Evolutionary conservation across 1,139 yeast genomes (phyloP), one percentile per base, ranked within the genome.

Genomic region (Candida sp.): DNA sequence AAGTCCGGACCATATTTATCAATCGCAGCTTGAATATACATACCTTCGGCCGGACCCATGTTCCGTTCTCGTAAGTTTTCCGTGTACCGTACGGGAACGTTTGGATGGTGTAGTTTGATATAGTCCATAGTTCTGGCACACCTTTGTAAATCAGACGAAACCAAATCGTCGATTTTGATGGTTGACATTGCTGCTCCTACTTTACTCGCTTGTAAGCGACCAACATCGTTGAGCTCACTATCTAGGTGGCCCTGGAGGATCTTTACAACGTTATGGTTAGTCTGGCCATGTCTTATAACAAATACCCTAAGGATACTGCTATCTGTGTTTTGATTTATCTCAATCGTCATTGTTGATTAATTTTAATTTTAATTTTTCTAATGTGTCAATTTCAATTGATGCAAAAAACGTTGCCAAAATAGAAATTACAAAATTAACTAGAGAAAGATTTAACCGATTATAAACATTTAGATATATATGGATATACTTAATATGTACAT

Each of bases 11-110:
- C 77, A 48, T 64, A 73, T 44, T 58, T 53, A 1, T 57, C 72
- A 21, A 77, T 68, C 1, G 96, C 97, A 39, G 85, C 93, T 22
- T 58, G 62, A 22, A 87, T 67, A 38, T 70, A 67, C 87, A 86
- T 80, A 2, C 96, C 96, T 58, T 90, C 89, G 2, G 58, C 66
- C 11, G 68, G 75, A 1, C 97, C 97, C 96, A 90, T 87, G 45
- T 68, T 63, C 39, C 97, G 69, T 57, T 90, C 97, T 47, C 97
- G 73, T 38, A 87, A 67, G 25, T 73, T 73, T 3, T 60, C 35
- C 1, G 78, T 70, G 36, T 55, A 52, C 23, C 50, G 46, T 1
- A 60, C 44, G 1, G 45, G 45, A 19, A 52, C 44, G 2, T 49
- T 45, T 0, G 43, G 43, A 3, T 56, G 45, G 50, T 76, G 73